Conservation (phyloP, 441 rosid species). For the Pelargonium hybrid region DNA sequence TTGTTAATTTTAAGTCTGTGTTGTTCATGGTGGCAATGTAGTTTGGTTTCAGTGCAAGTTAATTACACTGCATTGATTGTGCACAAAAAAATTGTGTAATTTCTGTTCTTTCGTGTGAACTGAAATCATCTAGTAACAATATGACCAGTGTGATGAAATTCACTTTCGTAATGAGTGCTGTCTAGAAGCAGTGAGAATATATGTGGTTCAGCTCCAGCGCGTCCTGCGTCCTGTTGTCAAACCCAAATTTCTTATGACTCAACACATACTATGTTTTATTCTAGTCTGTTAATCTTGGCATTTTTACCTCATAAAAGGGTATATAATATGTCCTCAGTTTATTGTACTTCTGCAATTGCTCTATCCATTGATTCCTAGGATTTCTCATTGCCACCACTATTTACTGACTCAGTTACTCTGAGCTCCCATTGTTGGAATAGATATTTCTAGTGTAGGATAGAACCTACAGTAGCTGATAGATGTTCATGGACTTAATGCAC, state of each 20-base stretch:
- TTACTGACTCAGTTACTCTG: too few species aligned
- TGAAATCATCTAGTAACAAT: neutral
- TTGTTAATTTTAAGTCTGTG: neutral
- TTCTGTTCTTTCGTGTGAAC: neutral
- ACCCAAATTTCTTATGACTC: neutral
- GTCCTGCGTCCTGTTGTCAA: neutral
- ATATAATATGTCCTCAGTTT: too few species aligned
- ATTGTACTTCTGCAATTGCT: too few species aligned
- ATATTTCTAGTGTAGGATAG: too few species aligned
- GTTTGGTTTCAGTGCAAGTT: neutral
- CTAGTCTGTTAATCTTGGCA: too few species aligned
- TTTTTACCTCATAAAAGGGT: too few species aligned
- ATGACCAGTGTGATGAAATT: neutral
- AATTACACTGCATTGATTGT: neutral
- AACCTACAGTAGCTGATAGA: too few species aligned
- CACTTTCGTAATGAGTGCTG: neutral
- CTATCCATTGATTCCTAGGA: too few species aligned
- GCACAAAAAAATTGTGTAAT: neutral
- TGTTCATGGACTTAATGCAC: neutral
- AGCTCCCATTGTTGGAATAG: too few species aligned
- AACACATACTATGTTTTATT: too few species aligned
- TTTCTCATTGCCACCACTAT: too few species aligned
- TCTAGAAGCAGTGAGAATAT: neutral
- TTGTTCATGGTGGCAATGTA: neutral
- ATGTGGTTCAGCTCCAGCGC: neutral